Evolutionary conservation across 306 rosid genomes (phyloP), one percentile per base, ranked within the genome.

Genomic region (Medicago truncatula): DNA sequence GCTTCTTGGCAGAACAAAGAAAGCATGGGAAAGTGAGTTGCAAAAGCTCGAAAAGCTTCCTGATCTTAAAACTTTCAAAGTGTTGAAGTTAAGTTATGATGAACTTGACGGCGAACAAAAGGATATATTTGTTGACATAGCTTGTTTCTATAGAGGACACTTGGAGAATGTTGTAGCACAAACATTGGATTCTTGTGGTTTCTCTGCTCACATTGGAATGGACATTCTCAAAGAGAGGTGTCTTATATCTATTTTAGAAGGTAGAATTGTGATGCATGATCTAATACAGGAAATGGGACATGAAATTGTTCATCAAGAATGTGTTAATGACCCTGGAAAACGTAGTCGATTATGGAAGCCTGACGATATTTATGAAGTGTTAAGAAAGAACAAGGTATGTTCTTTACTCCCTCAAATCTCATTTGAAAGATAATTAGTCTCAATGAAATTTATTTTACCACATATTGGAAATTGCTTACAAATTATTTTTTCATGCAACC

Each of bases 191-290:
- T 6, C 21, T 4, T 81, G 34, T 52, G 77, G 80, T 40, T 61
- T 75, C 44, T 60, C 31, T 25, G 21, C 77, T 17, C 9, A 8
- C 13, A 41, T 17, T 50, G 84, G 44, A 75, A 69, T 81, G 23
- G 21, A 25, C 1, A 54, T 23, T 60, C 84, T 81, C 12, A 43
- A 25, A 49, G 80, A 81, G 7, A 81, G 46, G 44, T 5, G 77
- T 2, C 68, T 75, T 7, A 50, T 81, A 61, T 61, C 69, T 16
- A 6, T 36, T 63, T 49, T 5, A 2, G 7, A 28, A 2, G 47
- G 44, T 41, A n/a, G 3, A 20, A 25, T 80, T 6, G 47, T 49
- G 73, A 80, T 83, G 86, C 89, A 83, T 40, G 86, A 81, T 47
- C 59, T 47, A n/a, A 62, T 86, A 39, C 70, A 72, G 5, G 16